Evolutionary conservation across 768 basidiomycete genomes (phyloP).

Genomic region (Lactarius hatsudake): DNA sequence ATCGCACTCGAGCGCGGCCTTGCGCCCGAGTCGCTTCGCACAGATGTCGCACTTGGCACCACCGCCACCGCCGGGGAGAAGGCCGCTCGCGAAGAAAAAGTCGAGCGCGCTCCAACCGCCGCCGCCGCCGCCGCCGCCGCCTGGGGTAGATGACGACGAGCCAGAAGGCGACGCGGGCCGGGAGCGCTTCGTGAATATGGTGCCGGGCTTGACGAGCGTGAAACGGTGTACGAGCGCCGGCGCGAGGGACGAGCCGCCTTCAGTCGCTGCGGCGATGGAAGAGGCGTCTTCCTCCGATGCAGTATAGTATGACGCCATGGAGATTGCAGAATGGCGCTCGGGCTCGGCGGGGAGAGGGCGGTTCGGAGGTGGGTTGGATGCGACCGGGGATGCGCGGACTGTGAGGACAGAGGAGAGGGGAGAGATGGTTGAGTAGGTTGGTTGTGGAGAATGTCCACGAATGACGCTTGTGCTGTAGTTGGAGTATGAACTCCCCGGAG

Average conservation of each 20-base stretch:
- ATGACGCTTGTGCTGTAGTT: constrained; percentile 73
- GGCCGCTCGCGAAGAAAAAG: constrained; percentile 69
- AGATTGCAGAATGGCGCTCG: constrained; percentile 25
- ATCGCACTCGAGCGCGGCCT: constrained; percentile 82
- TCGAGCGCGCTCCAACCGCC: constrained; percentile 75
- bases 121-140: constrained; percentile 33
- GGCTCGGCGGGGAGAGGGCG: constrained; percentile 26
- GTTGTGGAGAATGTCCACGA: constrained; percentile 44
- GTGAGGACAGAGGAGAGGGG: constrained; percentile 46
- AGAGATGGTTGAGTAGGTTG: constrained; percentile 31
- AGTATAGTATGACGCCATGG: constrained; percentile 54
- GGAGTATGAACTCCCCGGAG: constrained; percentile 45
- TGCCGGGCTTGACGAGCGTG: constrained; percentile 79
- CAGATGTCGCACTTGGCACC: constrained; percentile 81
- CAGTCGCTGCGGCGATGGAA: constrained; percentile 65
- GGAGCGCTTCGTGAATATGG: constrained; percentile 42
- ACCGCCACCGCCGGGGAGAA: constrained; percentile 39
- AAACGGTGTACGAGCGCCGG: constrained; percentile 75
- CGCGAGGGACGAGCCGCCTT: constrained; percentile 61
- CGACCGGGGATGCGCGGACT: constrained; percentile 42
- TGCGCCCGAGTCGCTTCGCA: constrained; percentile 79
- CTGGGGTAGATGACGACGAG: constrained; percentile 2
- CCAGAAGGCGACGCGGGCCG: constrained; percentile 33
- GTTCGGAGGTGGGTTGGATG: background rate
- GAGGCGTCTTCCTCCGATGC: constrained; percentile 42